phyloP scores from a whole-genome alignment of 495 filamentous ascomycete genomes.

The Trichoderma virens region DNA sequence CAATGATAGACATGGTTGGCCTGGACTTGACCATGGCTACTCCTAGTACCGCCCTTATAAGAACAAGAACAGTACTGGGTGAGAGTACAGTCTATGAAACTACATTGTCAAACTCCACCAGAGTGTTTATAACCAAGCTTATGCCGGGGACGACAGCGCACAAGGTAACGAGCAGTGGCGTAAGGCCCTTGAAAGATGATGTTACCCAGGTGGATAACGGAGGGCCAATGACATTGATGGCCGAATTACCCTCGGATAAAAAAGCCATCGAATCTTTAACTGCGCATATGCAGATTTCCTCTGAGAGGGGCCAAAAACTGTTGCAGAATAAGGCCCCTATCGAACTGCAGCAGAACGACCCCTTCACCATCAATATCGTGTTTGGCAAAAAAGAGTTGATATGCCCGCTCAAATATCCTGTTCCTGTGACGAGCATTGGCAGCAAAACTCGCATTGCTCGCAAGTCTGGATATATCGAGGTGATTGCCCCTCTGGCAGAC shows the following conservation, averaged over 20 bases:
- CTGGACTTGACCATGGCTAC: constrained; percentile 17
- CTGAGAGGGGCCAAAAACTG: constrained; percentile 19
- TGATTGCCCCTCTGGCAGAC: constrained; percentile 30
- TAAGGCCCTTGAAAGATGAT: not conserved
- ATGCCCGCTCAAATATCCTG: constrained; percentile 29
- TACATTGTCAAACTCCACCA: not conserved
- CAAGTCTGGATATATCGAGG: constrained; percentile 38
- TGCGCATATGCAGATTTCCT: constrained; percentile 22
- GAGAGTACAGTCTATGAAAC: constrained; percentile 16
- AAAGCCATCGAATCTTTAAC: constrained; percentile 18
- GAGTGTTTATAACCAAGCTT: constrained; percentile 30
- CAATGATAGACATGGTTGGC: constrained; percentile 16
- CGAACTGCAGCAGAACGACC: constrained; percentile 22
- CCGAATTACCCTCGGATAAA: constrained; percentile 6
- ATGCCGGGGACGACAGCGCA: constrained; percentile 18
- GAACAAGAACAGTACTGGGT: constrained; percentile 16
- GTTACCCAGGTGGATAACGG: not conserved
- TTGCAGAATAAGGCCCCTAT: constrained; percentile 25
- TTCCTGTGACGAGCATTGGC: constrained; percentile 28
- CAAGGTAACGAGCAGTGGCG: constrained; percentile 13
- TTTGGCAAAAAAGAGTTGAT: constrained; percentile 19
- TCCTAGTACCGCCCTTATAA: constrained; percentile 10
- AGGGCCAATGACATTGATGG: constrained; percentile 10
- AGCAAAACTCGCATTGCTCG: constrained; percentile 37
- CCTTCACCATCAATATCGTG: constrained; percentile 26